phyloP scores from a whole-genome alignment of 2,329 filamentous ascomycete genomes.

The Peltaster fructicola region DNA sequence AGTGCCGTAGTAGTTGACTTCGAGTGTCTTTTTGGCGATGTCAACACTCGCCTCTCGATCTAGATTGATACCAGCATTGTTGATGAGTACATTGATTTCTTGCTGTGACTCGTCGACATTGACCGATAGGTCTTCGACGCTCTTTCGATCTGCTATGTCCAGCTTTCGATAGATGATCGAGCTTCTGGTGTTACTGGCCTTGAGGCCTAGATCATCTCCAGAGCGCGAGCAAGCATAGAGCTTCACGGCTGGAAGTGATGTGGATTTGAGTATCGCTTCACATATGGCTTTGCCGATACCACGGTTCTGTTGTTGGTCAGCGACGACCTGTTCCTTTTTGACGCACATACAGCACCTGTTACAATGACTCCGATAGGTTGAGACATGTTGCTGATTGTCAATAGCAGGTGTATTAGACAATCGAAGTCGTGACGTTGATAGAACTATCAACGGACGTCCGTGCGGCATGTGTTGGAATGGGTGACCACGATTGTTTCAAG shows the following conservation, averaged over 20 bases:
- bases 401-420: no score
- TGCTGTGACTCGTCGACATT: constrained; percentile 12
- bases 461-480: no score
- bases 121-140: constrained; percentile 14
- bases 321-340: no score
- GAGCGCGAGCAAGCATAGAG: constrained; percentile 18
- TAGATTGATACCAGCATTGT: constrained; percentile 21
- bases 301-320: no score
- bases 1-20: constrained; percentile 20
- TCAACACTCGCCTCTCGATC: constrained; percentile 12
- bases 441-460: no score
- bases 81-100: constrained; percentile 19
- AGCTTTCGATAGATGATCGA: constrained; percentile 15
- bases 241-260: constrained; percentile 8
- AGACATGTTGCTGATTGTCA: no score
- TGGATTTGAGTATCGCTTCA: constrained; percentile 15
- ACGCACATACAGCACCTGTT: no score
- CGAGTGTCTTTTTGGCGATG: constrained; percentile 16
- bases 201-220: constrained; percentile 14
- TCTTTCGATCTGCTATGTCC: constrained; percentile 14
- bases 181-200: constrained; percentile 4
- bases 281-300: constrained; percentile 21
- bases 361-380: no score
- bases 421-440: no score
- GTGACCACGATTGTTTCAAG: no score